These are phyloP conservation scores for Fusarium concolor DNA, from an alignment of 2,329 filamentous ascomycete species.

Conservation along the genomic window DNA sequence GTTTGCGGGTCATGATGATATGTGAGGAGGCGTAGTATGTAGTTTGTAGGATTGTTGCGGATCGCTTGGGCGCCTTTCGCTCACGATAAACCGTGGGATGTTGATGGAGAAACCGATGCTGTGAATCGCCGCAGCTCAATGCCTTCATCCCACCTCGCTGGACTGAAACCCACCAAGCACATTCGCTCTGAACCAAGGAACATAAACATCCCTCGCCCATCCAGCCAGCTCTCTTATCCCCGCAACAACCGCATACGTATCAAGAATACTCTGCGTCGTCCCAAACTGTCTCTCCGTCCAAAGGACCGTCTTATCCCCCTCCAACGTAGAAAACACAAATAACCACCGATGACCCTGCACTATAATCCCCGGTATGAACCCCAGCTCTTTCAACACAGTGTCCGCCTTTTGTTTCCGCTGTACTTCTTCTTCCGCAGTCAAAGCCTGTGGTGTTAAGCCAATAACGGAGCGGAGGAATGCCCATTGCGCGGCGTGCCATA, in stretches of 20 bases:
- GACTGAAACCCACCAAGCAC: slow-evolving; percentile 1
- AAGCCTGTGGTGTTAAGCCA: background rate
- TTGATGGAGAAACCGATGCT: no score
- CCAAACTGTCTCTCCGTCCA: slow-evolving; percentile 37
- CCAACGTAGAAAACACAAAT: slow-evolving; percentile 36
- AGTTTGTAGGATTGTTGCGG: no score
- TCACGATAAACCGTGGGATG: no score
- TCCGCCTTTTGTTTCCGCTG: background rate
- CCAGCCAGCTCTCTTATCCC: slow-evolving; percentile 24
- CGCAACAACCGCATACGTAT: slow-evolving; percentile 31
- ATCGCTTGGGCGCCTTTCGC: no score
- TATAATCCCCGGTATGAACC: slow-evolving; percentile 38
- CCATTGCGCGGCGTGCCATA: slow-evolving; percentile 35
- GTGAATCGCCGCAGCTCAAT: no score
- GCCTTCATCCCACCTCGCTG: background rate
- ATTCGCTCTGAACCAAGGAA: slow-evolving; percentile 30
- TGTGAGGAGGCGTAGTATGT: no score
- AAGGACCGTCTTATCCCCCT: slow-evolving; percentile 23
- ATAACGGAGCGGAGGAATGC: slow-evolving; percentile 12
- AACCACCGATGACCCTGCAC: slow-evolving; percentile 36
- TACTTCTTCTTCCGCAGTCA: slow-evolving; percentile 3
- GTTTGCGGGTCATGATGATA: no score
- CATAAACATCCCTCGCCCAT: slow-evolving; percentile 30
- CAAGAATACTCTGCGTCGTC: slow-evolving; percentile 27
- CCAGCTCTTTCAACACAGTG: background rate